phyloP scores from a whole-genome alignment of 306 rosid genomes.

The Casuarina glauca region DNA sequence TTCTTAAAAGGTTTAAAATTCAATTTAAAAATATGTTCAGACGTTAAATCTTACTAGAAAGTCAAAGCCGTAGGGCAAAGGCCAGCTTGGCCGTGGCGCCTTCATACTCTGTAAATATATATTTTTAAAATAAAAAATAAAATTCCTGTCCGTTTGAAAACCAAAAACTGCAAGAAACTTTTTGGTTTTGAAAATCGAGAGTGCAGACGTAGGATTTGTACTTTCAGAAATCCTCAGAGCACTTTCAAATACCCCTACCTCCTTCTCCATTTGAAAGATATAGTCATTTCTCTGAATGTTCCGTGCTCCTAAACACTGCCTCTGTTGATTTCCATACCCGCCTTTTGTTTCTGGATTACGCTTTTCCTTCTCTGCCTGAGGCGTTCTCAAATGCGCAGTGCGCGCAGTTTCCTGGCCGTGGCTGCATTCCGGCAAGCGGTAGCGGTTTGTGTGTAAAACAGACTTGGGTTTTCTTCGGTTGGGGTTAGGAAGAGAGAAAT shows the following conservation, averaged over 20 bases:
- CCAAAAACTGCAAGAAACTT: neutral
- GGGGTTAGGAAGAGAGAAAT: conserved; percentile 39
- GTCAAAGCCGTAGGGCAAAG: no score
- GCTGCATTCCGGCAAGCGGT: neutral
- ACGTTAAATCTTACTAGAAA: no score
- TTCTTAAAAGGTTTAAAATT: no score
- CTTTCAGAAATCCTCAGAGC: neutral
- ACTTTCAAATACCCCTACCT: conserved; percentile 12
- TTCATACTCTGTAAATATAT: no score
- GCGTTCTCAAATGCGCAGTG: neutral
- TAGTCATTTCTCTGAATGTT: neutral
- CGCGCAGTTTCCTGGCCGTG: neutral
- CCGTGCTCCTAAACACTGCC: neutral
- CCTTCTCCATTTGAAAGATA: conserved; percentile 10
- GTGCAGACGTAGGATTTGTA: conserved; percentile 4
- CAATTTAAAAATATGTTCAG: no score
- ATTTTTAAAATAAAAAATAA: no score
- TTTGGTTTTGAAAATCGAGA: neutral
- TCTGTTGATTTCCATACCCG: conserved; percentile 13
- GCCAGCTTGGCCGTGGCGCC: no score
- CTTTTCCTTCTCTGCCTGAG: conserved; percentile 1
- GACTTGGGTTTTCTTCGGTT: conserved; percentile 8
- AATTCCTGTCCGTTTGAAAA: no score
- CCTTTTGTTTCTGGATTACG: conserved; percentile 16
- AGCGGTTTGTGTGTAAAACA: neutral